Percentiles rank a stretch among this genome's conserved stretches.
These are phyloP conservation scores for Akanthomyces dipterigenus DNA, from an alignment of 2,329 filamentous ascomycete species.

Conservation along the genomic window DNA sequence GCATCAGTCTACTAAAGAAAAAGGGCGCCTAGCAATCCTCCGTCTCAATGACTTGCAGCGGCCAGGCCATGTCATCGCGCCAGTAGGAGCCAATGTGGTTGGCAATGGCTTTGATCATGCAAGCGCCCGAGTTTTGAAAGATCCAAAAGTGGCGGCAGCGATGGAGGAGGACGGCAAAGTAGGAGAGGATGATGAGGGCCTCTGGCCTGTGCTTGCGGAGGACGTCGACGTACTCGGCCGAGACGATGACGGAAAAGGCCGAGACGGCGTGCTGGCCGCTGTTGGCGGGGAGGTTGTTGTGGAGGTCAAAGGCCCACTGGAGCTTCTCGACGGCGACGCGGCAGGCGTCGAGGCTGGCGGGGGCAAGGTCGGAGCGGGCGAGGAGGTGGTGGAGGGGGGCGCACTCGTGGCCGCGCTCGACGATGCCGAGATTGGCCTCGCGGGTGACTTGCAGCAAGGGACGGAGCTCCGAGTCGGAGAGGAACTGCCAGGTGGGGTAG, in stretches of 20 bases:
- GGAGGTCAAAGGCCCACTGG: slow-evolving; percentile 14
- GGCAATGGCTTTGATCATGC: slow-evolving; percentile 12
- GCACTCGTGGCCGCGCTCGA: slow-evolving; percentile 10
- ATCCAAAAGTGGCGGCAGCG: slow-evolving; percentile 27
- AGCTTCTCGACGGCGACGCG: slow-evolving; percentile 12
- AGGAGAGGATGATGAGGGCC: slow-evolving; percentile 32
- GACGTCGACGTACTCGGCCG: slow-evolving; percentile 26
- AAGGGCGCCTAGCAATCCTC: neutral
- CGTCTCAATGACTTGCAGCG: slow-evolving; percentile 10
- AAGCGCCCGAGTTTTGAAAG: slow-evolving; percentile 16
- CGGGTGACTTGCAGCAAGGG: slow-evolving; percentile 10
- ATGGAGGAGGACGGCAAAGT: slow-evolving; percentile 37
- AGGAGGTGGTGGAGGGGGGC: slow-evolving; percentile 4
- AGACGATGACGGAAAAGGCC: slow-evolving; percentile 15
- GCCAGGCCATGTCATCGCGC: slow-evolving; percentile 14
- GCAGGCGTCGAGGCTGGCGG: slow-evolving; percentile 14
- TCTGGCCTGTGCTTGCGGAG: slow-evolving; percentile 31
- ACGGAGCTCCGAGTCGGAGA: slow-evolving; percentile 13
- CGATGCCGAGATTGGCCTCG: slow-evolving; percentile 8
- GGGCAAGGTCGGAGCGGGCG: slow-evolving; percentile 4
- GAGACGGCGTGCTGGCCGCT: slow-evolving; percentile 13
- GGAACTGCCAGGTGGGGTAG: slow-evolving; percentile 10
- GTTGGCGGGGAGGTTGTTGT: slow-evolving; percentile 8
- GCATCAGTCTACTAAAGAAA: neutral
- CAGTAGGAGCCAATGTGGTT: slow-evolving; percentile 15